Conservation (phyloP, 225 moss, liverwort and hornwort species). For the Takakia lepidozioides region DNA sequence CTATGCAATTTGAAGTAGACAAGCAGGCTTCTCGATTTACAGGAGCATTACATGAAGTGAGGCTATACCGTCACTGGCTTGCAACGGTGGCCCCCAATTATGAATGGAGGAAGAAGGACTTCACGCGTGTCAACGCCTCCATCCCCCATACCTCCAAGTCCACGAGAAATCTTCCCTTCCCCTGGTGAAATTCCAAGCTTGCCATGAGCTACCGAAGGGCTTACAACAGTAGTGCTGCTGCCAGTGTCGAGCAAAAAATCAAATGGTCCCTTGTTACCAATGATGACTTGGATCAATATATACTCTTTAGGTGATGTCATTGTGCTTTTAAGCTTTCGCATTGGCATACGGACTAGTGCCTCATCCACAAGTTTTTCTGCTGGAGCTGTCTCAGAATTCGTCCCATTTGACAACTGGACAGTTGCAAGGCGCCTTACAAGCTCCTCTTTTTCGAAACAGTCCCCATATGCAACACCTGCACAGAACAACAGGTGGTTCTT, state of each 20-base stretch:
- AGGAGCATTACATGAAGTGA: no score
- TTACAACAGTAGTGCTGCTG: conserved; percentile 80
- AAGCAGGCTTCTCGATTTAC: no score
- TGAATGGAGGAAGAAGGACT: conserved; percentile 47
- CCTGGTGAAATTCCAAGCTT: conserved; percentile 50
- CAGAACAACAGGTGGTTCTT: background rate
- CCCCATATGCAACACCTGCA: conserved; percentile 70
- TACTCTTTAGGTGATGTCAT: conserved; percentile 83
- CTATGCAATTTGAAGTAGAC: no score
- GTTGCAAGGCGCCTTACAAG: conserved; percentile 71
- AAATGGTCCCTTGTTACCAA: conserved; percentile 75
- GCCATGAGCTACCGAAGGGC: conserved; percentile 56
- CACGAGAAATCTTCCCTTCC: conserved; percentile 63
- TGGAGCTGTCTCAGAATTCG: conserved; percentile 27
- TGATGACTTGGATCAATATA: conserved; percentile 71
- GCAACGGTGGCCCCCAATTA: conserved; percentile 44
- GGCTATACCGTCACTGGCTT: conserved; percentile 65
- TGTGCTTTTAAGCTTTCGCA: conserved; percentile 76
- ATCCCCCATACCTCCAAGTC: conserved; percentile 69
- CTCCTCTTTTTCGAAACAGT: conserved; percentile 94
- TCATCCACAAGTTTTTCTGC: conserved; percentile 19
- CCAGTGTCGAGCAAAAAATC: conserved; percentile 94
- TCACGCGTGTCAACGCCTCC: conserved; percentile 56
- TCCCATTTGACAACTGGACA: conserved; percentile 15
- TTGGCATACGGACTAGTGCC: conserved; percentile 42